Percentiles rank a stretch among this genome's conserved stretches.
Evolutionary conservation across 148 eudicot species (phyloP).

Genomic region (Tetragonia tetragonoides): DNA sequence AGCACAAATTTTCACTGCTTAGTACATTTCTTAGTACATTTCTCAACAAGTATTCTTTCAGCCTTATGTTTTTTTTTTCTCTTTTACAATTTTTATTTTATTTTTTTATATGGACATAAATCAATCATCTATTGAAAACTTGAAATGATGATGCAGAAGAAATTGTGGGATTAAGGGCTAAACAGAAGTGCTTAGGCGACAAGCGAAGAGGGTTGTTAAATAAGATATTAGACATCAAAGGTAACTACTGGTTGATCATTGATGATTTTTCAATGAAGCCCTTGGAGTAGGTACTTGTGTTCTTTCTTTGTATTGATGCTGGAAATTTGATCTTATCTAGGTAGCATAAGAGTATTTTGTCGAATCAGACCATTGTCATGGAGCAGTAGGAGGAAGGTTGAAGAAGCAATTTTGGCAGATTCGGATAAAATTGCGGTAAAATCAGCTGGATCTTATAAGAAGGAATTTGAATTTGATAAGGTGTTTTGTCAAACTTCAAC

Average conservation of each 20-base stretch:
- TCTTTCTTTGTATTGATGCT: not conserved
- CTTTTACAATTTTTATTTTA: not conserved
- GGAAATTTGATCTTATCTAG: conserved; percentile 32
- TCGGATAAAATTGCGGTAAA: conserved; percentile 49
- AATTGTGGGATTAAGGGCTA: conserved; percentile 43
- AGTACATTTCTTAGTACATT: not conserved
- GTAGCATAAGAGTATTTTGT: conserved; percentile 68
- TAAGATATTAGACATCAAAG: conserved; percentile 67
- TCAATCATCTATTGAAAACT: not conserved
- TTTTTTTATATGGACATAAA: not conserved
- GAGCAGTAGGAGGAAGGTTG: conserved; percentile 33
- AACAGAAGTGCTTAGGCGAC: conserved; percentile 39
- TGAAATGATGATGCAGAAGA: conserved; percentile 45
- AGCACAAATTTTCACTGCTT: not conserved
- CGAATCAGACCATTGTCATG: conserved; percentile 49
- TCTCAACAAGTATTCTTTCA: too few species aligned
- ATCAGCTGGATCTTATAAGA: conserved; percentile 59
- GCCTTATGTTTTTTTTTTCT: not conserved
- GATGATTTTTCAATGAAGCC: too few species aligned
- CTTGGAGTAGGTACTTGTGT: not conserved
- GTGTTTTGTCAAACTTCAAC: conserved; percentile 54
- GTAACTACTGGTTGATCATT: conserved; percentile 26
- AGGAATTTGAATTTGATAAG: conserved; percentile 62
- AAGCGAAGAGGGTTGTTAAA: conserved; percentile 58
- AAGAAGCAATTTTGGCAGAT: conserved; percentile 41